Evolutionary conservation across 352 stramenopile genomes (phyloP).

Genomic region (Phytophthora sansomeana): DNA sequence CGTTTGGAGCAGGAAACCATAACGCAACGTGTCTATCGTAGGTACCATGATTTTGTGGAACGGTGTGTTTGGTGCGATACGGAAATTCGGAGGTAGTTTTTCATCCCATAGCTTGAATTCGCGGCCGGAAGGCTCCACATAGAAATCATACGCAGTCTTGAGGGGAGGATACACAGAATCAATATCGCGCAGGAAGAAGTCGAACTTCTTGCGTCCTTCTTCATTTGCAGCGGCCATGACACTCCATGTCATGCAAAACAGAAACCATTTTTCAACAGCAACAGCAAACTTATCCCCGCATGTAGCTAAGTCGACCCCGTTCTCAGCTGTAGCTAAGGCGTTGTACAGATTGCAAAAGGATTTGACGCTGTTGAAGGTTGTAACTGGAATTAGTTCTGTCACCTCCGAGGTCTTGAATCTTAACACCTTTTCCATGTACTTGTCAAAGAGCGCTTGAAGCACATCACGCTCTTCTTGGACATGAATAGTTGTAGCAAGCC

Average conservation of each 20-base stretch:
- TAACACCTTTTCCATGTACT: constrained; percentile 82
- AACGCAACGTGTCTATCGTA: constrained; percentile 85
- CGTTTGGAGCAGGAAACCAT: constrained; percentile 84
- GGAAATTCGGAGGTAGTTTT: constrained; percentile 79
- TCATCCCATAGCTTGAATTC: constrained; percentile 91
- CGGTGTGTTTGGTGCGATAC: constrained; percentile 69
- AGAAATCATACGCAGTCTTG: constrained; percentile 95
- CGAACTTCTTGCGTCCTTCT: constrained; percentile 84
- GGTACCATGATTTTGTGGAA: constrained; percentile 92
- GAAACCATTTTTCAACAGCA: constrained; percentile 85
- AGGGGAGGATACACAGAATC: constrained; percentile 93
- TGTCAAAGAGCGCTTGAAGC: constrained; percentile 76
- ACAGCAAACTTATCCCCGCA: constrained; percentile 77
- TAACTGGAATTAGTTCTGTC: constrained; percentile 79
- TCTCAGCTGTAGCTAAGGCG: constrained; percentile 69
- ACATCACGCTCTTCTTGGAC: constrained; percentile 75
- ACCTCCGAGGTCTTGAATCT: constrained; percentile 72
- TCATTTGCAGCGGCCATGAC: constrained; percentile 89
- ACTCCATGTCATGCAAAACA: constrained; percentile 89
- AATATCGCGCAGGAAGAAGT: constrained; percentile 92
- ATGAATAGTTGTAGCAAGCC: constrained; percentile 69
- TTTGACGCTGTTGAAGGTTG: constrained; percentile 83
- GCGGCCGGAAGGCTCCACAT: constrained; percentile 76
- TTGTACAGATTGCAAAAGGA: constrained; percentile 91
- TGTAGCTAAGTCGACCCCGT: constrained; percentile 66